phyloP scores from a whole-genome alignment of 805 yeast genomes.

The Saccharomycopsis guyanensis region DNA sequence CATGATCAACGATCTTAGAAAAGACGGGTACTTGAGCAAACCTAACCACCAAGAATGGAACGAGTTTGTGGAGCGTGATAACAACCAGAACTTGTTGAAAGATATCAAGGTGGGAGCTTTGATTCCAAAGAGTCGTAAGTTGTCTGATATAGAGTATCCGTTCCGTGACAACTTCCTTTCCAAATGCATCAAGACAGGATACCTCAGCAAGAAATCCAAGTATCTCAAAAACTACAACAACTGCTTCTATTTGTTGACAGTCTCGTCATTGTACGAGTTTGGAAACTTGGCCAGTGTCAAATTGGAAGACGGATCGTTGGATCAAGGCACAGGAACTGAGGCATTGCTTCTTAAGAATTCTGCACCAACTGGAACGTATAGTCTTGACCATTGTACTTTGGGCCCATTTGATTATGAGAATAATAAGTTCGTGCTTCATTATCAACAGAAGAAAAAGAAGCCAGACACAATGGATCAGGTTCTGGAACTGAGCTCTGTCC shows the following conservation, averaged over 20 bases:
- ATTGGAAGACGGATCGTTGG: slow-evolving; percentile 16
- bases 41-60: slow-evolving; percentile 68
- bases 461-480: not conserved
- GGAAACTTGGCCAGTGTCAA: slow-evolving; percentile 29
- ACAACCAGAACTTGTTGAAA: slow-evolving; percentile 34
- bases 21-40: slow-evolving; percentile 43
- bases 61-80: slow-evolving; percentile 40
- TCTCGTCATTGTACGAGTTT: slow-evolving; percentile 62
- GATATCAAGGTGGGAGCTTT: slow-evolving; percentile 33
- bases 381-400: slow-evolving; percentile 9
- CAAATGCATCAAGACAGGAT: slow-evolving; percentile 52
- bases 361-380: slow-evolving; percentile 11
- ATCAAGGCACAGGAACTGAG: not conserved
- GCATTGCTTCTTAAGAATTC: slow-evolving; percentile 7
- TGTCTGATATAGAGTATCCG: slow-evolving; percentile 46
- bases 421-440: slow-evolving; percentile 6
- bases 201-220: slow-evolving; percentile 53
- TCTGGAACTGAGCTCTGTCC: not conserved
- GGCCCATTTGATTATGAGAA: slow-evolving; percentile 9
- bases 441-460: slow-evolving; percentile 5
- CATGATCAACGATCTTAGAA: slow-evolving; percentile 45
- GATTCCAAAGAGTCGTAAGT: slow-evolving; percentile 37
- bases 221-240: slow-evolving; percentile 51
- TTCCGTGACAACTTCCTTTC: slow-evolving; percentile 44
- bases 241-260: slow-evolving; percentile 61